Percentiles rank a stretch among this genome's conserved stretches.
Evolutionary conservation across 164 flowering plant species (phyloP).

Genomic region (Chimonanthus praecox): DNA sequence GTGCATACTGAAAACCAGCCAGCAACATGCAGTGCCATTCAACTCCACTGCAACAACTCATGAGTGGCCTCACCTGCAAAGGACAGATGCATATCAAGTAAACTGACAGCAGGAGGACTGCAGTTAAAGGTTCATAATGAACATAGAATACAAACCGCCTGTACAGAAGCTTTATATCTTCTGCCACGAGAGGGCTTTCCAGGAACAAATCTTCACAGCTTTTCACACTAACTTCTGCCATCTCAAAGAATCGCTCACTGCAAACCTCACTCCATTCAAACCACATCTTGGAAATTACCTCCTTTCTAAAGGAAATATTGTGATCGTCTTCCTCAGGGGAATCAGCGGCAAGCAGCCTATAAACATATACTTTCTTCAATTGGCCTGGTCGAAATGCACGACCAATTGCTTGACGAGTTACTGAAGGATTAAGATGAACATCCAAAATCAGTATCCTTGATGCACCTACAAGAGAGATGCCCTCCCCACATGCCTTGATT

Average conservation of each 20-base stretch:
- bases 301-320: conserved; percentile 58
- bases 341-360: conserved; percentile 69
- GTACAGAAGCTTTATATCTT: conserved; percentile 52
- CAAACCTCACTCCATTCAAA: conserved; percentile 75
- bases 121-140: neutral
- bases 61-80: neutral
- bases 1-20: conserved; percentile 1
- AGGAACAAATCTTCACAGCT: conserved; percentile 57
- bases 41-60: neutral
- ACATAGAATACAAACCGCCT: conserved; percentile 42
- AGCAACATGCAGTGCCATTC: neutral
- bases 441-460: conserved; percentile 72
- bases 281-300: conserved; percentile 78
- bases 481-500: conserved; percentile 92
- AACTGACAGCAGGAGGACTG: neutral
- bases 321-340: conserved; percentile 83
- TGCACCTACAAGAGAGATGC: conserved; percentile 94
- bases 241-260: conserved; percentile 33
- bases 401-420: conserved; percentile 80
- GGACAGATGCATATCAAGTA: neutral
- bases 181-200: conserved; percentile 40
- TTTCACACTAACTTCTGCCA: conserved; percentile 42
- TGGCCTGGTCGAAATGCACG: conserved; percentile 97
- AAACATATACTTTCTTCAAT: conserved; percentile 53
- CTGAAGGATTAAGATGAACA: conserved; percentile 85